Conservation (phyloP, 2,329 filamentous ascomycete genomes). For the Microascus cirrosus region DNA sequence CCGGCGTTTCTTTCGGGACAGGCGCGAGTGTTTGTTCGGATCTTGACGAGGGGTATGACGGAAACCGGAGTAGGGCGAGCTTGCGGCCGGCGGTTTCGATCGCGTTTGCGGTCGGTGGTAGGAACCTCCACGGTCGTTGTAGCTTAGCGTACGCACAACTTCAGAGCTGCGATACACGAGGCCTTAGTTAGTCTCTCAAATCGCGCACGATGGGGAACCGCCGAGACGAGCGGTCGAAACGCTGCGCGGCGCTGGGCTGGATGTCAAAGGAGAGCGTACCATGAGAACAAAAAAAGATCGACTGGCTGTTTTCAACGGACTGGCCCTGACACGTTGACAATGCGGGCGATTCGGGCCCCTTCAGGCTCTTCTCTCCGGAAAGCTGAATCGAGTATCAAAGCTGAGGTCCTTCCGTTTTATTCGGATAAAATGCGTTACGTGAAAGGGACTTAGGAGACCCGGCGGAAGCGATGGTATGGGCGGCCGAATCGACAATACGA, state of each 20-base stretch:
- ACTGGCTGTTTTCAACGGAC: neutral
- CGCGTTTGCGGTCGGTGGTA: neutral
- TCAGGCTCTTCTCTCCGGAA: neutral
- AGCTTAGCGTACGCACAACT: neutral
- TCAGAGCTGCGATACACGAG: neutral
- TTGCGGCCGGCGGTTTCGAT: neutral
- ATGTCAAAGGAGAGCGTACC: neutral
- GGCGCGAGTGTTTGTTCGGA: neutral
- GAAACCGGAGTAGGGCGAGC: neutral
- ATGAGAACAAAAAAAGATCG: neutral
- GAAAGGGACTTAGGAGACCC: neutral
- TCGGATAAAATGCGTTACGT: neutral
- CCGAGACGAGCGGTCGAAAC: neutral
- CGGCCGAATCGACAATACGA: neutral
- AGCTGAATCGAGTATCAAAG: neutral
- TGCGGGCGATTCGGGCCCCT: neutral
- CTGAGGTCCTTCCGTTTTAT: neutral
- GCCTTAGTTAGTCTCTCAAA: neutral
- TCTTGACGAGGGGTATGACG: neutral
- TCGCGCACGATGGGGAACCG: neutral
- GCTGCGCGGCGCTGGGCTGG: neutral
- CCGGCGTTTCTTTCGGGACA: neutral
- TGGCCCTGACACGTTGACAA: neutral
- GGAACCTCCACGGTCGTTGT: neutral
- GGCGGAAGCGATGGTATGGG: neutral